Evolutionary conservation across 2,329 filamentous ascomycete species (phyloP), one percentile per base, ranked within the genome.

Genomic region (Ilyonectria destructans): DNA sequence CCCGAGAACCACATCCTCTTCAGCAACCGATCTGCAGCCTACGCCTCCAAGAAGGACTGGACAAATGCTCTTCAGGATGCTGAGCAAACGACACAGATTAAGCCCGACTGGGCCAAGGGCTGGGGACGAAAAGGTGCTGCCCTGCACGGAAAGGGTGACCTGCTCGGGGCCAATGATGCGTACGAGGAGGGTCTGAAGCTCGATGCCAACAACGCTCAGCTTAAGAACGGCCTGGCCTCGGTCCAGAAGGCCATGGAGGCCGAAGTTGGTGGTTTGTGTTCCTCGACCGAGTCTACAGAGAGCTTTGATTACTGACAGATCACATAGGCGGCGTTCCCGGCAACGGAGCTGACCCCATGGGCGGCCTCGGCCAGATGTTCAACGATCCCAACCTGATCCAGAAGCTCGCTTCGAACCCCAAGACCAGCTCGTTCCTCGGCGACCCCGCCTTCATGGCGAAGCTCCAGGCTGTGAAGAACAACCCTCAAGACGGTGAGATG

Each of bases 21-120:
- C 88, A 98, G 95, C 79, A 99, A 99, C 85, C 92, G 96, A 75
- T 98, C 96, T 33, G 96, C 90, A 65, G 90, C 90, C 52, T 90
- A 97, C 79, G 94, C 96, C 51, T 98, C 96, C 60, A 93, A 97
- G 83, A 94, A 91, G 82, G 90, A 98, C 67, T 99, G 93, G 87
- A 86, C 93, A 71, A 89, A 92, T 74, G 96, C 96, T 21, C 85
- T 98, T 29, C 88, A 92, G 71, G 96, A 99, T 87, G 96, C 96
- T 65, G 92, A 92, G 79, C 98, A 98, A 88, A 96, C 94, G 3
- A 97, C 93, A 62, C 90, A 97, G 83, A 86, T 99, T 81, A 98
- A 99, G 87, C 93, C 96, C 13, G 96, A 98, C 86, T 99, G 96
- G 96, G 91, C 94, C 68, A 98, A 98, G 85, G 96, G 96, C 73